These are phyloP conservation scores for Chaetomium strumarium DNA, from an alignment of 2,329 filamentous ascomycete species.

Conservation along the genomic window DNA sequence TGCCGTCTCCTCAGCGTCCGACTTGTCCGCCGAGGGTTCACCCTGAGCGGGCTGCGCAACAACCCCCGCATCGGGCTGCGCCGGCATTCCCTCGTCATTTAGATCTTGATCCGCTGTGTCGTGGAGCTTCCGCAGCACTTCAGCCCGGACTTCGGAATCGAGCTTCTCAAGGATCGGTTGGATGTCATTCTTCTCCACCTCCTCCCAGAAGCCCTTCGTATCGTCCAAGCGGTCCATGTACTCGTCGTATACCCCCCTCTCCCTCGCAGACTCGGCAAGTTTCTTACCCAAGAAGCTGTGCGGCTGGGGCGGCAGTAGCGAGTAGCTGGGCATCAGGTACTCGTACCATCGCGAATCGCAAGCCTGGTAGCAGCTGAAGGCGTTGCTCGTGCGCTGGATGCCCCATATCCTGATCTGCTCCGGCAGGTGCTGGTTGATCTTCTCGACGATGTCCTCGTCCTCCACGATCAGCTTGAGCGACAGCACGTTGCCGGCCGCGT, in stretches of 20 bases:
- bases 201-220: conserved; percentile 73
- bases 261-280: conserved; percentile 69
- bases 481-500: conserved; percentile 23
- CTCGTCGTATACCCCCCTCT: conserved; percentile 64
- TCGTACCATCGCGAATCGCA: conserved; percentile 97
- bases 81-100: conserved; percentile 14
- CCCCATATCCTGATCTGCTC: conserved; percentile 94
- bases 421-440: conserved; percentile 81
- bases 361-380: conserved; percentile 89
- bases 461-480: conserved; percentile 80
- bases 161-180: conserved; percentile 60
- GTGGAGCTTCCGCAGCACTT: conserved; percentile 59
- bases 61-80: conserved; percentile 5
- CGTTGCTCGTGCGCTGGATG: conserved; percentile 79
- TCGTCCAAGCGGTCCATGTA: conserved; percentile 68
- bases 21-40: background rate
- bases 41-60: background rate
- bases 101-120: conserved; percentile 28
- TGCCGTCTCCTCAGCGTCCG: background rate
- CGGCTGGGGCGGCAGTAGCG: conserved; percentile 86
- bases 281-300: conserved; percentile 79
- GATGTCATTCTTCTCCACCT: conserved; percentile 74
- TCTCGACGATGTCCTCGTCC: conserved; percentile 77
- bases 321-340: conserved; percentile 91
- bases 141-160: conserved; percentile 56